Percentiles rank a stretch among this genome's conserved stretches.
These are phyloP conservation scores for Bipolaris gigantea DNA, from an alignment of 2,329 filamentous ascomycete species.

Conservation along the genomic window DNA sequence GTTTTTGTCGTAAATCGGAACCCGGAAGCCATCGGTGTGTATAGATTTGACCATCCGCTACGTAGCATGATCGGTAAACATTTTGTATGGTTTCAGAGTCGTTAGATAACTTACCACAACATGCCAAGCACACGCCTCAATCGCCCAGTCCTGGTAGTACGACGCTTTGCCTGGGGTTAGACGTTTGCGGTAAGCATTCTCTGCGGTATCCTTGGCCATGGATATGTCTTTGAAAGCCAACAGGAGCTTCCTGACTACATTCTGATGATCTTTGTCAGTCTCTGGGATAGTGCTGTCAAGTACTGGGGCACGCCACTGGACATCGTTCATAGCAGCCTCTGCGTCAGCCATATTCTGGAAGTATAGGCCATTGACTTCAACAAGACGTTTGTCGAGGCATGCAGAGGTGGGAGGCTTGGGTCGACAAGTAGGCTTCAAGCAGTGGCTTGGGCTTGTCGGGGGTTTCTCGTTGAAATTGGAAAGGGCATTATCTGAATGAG, in stretches of 20 bases:
- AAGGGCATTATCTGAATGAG: not conserved
- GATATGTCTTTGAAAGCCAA: constrained; percentile 14
- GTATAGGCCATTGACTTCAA: constrained; percentile 2
- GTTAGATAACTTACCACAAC: constrained; percentile 10
- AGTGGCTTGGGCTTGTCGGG: not conserved
- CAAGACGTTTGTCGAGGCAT: constrained; percentile 2
- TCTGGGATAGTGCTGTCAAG: constrained; percentile 11
- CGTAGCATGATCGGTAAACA: not conserved
- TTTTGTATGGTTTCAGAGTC: not conserved
- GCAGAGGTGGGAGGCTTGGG: constrained; percentile 4
- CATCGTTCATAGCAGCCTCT: not conserved
- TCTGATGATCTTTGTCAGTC: constrained; percentile 7
- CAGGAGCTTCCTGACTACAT: not conserved
- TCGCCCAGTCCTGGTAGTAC: constrained; percentile 14
- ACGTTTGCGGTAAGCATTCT: constrained; percentile 17
- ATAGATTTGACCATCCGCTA: constrained; percentile 8
- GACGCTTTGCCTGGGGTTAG: constrained; percentile 3
- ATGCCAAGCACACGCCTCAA: constrained; percentile 18
- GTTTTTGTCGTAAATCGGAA: constrained; percentile 12
- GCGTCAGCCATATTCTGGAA: constrained; percentile 11
- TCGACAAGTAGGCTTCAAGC: not conserved
- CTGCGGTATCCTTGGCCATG: constrained; percentile 3
- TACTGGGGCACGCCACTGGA: constrained; percentile 9
- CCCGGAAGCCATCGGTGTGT: constrained; percentile 12
- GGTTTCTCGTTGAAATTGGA: not conserved